Evolutionary conservation across 768 basidiomycete genomes (phyloP).

Genomic region (Mycena floridula): DNA sequence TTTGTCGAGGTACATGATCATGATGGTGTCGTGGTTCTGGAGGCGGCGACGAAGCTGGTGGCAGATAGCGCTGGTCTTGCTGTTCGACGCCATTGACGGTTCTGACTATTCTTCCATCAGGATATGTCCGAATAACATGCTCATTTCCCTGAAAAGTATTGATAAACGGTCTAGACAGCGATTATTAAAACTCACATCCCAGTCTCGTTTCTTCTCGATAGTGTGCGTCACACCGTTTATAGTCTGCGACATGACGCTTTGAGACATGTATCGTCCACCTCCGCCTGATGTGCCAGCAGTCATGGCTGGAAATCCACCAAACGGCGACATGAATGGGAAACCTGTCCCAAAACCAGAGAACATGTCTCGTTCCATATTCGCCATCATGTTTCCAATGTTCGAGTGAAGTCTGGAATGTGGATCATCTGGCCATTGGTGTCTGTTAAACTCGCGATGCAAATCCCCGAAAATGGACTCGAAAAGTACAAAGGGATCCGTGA

Average conservation of each 20-base stretch:
- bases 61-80: conserved; percentile 22
- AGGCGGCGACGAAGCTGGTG: conserved; percentile 7
- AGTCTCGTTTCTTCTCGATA: conserved; percentile 48
- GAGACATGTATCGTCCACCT: conserved; percentile 37
- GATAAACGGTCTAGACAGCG: conserved; percentile 4
- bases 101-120: conserved; percentile 60
- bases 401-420: conserved; percentile 26
- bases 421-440: conserved; percentile 19
- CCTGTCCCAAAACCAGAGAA: conserved; percentile 19
- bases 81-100: conserved; percentile 67
- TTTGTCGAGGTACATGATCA: neutral
- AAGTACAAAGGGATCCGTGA: conserved; percentile 71
- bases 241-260: conserved; percentile 50
- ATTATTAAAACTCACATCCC: conserved; percentile 37
- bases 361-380: conserved; percentile 25
- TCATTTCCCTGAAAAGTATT: conserved; percentile 57
- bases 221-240: conserved; percentile 68
- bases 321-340: conserved; percentile 19
- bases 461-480: conserved; percentile 70
- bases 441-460: conserved; percentile 23
- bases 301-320: conserved; percentile 20
- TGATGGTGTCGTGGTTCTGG: neutral
- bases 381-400: conserved; percentile 25
- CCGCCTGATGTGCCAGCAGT: conserved; percentile 19
- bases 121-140: conserved; percentile 57